Evolutionary conservation across 345 rosid species (phyloP).

Genomic region (Euphorbia tirucalli): DNA sequence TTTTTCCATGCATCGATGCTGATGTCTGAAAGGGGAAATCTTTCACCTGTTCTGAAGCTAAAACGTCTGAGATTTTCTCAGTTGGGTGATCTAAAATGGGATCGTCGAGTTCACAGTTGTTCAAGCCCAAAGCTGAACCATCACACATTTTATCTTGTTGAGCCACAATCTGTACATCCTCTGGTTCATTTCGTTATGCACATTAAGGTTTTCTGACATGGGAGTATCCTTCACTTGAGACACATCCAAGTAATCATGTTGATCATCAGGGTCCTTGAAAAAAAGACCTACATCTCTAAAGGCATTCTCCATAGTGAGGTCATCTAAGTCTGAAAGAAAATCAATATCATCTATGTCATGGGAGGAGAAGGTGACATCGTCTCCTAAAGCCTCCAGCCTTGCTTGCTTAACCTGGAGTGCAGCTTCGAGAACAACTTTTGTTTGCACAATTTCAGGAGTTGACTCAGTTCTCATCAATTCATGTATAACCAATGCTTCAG

Average conservation of each 20-base stretch:
- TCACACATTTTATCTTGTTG: slow-evolving; percentile 13
- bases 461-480: slow-evolving; percentile 41
- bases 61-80: slow-evolving; percentile 24
- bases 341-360: slow-evolving; percentile 37
- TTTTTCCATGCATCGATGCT: background rate
- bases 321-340: slow-evolving; percentile 42
- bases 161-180: slow-evolving; percentile 10
- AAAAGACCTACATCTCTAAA: slow-evolving; percentile 53
- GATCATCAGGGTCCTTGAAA: slow-evolving; percentile 21
- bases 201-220: slow-evolving; percentile 20
- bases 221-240: slow-evolving; percentile 52
- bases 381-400: slow-evolving; percentile 39
- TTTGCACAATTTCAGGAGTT: slow-evolving; percentile 31
- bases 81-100: slow-evolving; percentile 21
- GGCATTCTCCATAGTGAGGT: slow-evolving; percentile 45
- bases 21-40: background rate
- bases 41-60: slow-evolving; percentile 35
- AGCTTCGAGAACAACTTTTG: slow-evolving; percentile 50
- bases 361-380: slow-evolving; percentile 18
- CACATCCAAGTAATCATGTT: slow-evolving; percentile 24
- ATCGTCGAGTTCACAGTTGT: slow-evolving; percentile 15
- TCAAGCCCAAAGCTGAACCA: slow-evolving; percentile 17
- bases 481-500: slow-evolving; percentile 61
- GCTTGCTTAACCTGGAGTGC: slow-evolving; percentile 59
- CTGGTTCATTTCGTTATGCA: slow-evolving; percentile 19